Conservation (phyloP, 2,329 filamentous ascomycete genomes). For the Cytospora mali region DNA sequence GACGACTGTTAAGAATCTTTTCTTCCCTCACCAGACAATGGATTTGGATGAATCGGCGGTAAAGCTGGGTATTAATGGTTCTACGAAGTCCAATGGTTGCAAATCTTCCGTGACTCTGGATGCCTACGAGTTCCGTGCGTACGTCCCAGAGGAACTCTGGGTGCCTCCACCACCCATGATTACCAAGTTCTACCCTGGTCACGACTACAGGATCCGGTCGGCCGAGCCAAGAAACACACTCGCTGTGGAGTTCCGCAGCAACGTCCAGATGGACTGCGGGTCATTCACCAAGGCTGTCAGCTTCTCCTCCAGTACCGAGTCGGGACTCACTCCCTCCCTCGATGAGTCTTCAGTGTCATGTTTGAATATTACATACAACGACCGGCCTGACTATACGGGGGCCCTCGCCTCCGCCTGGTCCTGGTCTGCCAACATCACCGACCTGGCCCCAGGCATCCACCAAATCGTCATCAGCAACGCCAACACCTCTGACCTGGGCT, state of each 20-base stretch:
- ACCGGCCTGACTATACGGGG: constrained; percentile 46
- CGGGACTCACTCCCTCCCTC: constrained; percentile 19
- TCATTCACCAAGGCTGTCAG: constrained; percentile 50
- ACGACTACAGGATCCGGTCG: constrained; percentile 61
- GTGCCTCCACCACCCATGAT: constrained; percentile 56
- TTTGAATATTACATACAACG: constrained; percentile 9
- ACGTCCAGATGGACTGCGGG: constrained; percentile 60
- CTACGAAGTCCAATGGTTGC: constrained; percentile 55
- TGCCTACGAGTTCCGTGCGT: constrained; percentile 60
- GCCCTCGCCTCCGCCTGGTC: constrained; percentile 55
- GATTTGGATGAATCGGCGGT: constrained; percentile 48
- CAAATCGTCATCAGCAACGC: constrained; percentile 58
- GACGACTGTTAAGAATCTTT: constrained; percentile 64
- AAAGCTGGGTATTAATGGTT: constrained; percentile 50
- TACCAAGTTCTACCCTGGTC: constrained; percentile 61
- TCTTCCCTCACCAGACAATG: constrained; percentile 62
- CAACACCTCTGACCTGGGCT: constrained; percentile 43
- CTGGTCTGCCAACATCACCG: constrained; percentile 38
- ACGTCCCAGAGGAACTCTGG: constrained; percentile 57
- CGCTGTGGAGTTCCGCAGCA: constrained; percentile 57
- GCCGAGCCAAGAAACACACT: constrained; percentile 39
- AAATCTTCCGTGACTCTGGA: constrained; percentile 52
- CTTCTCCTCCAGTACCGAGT: constrained; percentile 55
- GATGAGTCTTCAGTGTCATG: constrained; percentile 19
- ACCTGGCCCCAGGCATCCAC: constrained; percentile 62